Base-by-base conservation (phyloP, 768 basidiomycete species). In the Chiua virens region DNA sequence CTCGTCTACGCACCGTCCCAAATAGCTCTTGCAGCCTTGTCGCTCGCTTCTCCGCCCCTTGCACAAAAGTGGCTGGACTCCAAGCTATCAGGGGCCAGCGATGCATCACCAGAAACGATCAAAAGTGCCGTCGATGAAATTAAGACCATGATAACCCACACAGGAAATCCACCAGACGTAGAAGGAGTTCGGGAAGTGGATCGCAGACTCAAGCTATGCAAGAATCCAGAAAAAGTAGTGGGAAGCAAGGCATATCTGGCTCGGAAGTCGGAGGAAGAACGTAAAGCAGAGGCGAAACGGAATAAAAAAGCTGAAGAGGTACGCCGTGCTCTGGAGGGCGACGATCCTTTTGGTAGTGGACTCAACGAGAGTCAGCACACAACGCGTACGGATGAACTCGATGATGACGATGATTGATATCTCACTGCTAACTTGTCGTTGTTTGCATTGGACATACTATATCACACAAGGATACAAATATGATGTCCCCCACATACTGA, bases 211-310 rank as follows among this genome's bases (percentile, higher is more conserved):
- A 86, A 83, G 62, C 63, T 87, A 34, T 98, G 96, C 75, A 91
- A 93, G 66, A 98, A 99, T 62, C 97, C 97, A 5, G 94, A 96
- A 70, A 97, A 95, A 69, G 86, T 96, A 6, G 83, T 85, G 13
- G 94, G 93, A n/a, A 96, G 85, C 55, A 86, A 82, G 53, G 87
- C 90, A 3, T 93, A 87, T 67, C 67, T 85, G 22, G 80, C 81
- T 20, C 85, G 83, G 65, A 84, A 82, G 57, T 81, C 76, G n/a
- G 85, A 83, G 58, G 83, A 85, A 50, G 89, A 90, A 59, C 80
- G 73, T 47, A 79, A 78, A 60, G 85, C 84, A 2, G 82, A 82
- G 54, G 81, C 79, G 53, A 92, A 89, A 66, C 75, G 90, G 49
- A 78, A 67, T 39, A 80, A 78, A 59, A 88, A 87, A 61, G 83